phyloP scores from a whole-genome alignment of 352 stramenopile species.

The Phytophthora lateralis region DNA sequence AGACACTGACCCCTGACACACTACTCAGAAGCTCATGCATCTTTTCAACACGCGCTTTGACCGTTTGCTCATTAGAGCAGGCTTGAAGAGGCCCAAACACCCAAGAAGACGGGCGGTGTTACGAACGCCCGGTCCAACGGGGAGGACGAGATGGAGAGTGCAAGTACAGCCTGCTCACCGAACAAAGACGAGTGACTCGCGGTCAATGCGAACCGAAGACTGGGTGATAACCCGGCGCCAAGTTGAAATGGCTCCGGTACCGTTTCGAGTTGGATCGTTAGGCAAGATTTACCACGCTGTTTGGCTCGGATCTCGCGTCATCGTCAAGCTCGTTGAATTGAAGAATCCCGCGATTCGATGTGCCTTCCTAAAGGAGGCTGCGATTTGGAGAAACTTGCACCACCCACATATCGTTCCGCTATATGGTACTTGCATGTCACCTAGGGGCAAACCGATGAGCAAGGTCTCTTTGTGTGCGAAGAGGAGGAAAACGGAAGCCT shows the following conservation, averaged over 20 bases:
- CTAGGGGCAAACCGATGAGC: slow-evolving; percentile 8
- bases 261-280: slow-evolving; percentile 16
- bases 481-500: slow-evolving; percentile 17
- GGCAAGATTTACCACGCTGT: slow-evolving; percentile 7
- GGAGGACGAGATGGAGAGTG: slow-evolving; percentile 6
- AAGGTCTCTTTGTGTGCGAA: slow-evolving; percentile 22
- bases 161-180: slow-evolving; percentile 7
- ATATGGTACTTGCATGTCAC: slow-evolving; percentile 27
- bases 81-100: slow-evolving; percentile 12
- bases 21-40: slow-evolving; percentile 5
- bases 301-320: slow-evolving; percentile 11
- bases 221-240: slow-evolving; percentile 4
- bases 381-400: slow-evolving; percentile 86
- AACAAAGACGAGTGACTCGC: background rate
- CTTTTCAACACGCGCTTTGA: slow-evolving; percentile 14
- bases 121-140: background rate
- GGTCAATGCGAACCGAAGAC: background rate
- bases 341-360: background rate
- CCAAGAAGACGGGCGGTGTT: slow-evolving; percentile 1
- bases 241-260: background rate
- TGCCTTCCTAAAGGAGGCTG: slow-evolving; percentile 54
- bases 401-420: slow-evolving; percentile 90
- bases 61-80: slow-evolving; percentile 1
- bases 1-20: background rate
- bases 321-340: slow-evolving; percentile 12